phyloP scores from a whole-genome alignment of 2,329 filamentous ascomycete genomes.

The Colletotrichum limetticola region DNA sequence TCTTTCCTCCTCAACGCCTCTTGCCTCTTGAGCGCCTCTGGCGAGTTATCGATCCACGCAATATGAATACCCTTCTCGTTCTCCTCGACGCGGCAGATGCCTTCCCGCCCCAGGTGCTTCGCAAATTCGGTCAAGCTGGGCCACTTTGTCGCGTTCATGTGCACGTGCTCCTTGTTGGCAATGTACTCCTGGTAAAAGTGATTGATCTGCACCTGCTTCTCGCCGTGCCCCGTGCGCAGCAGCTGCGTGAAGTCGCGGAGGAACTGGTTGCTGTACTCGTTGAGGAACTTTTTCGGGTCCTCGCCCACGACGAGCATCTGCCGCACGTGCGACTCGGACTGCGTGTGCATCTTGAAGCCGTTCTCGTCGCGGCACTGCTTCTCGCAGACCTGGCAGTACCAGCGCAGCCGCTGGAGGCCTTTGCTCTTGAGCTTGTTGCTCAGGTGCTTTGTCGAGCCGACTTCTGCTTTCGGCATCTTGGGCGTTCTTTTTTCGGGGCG shows the following conservation, averaged over 20 bases:
- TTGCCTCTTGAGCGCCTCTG: slow-evolving; percentile 82
- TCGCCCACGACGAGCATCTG: slow-evolving; percentile 90
- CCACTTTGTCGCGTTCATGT: slow-evolving; percentile 96
- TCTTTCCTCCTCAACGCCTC: slow-evolving; percentile 88
- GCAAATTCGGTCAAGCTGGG: slow-evolving; percentile 88
- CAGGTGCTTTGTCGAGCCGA: slow-evolving; percentile 89
- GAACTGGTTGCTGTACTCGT: slow-evolving; percentile 86
- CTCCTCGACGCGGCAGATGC: slow-evolving; percentile 91
- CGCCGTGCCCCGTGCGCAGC: slow-evolving; percentile 85
- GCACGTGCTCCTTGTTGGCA: slow-evolving; percentile 84
- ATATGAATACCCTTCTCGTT: slow-evolving; percentile 87
- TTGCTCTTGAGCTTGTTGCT: slow-evolving; percentile 91
- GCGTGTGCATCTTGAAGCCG: slow-evolving; percentile 89
- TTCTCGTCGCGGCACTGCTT: slow-evolving; percentile 79
- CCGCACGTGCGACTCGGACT: slow-evolving; percentile 88
- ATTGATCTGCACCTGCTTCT: slow-evolving; percentile 90
- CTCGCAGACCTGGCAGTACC: slow-evolving; percentile 90
- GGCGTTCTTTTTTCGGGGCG: neutral
- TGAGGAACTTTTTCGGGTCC: slow-evolving; percentile 85
- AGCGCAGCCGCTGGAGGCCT: slow-evolving; percentile 82
- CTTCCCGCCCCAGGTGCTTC: slow-evolving; percentile 85
- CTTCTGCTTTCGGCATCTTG: slow-evolving; percentile 91
- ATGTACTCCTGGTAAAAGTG: slow-evolving; percentile 97
- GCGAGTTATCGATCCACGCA: slow-evolving; percentile 90
- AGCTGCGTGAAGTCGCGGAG: slow-evolving; percentile 80